These are phyloP conservation scores for Pezizomycotina sp. DNA, from an alignment of 2,329 filamentous ascomycete genomes.

Conservation along the genomic window DNA sequence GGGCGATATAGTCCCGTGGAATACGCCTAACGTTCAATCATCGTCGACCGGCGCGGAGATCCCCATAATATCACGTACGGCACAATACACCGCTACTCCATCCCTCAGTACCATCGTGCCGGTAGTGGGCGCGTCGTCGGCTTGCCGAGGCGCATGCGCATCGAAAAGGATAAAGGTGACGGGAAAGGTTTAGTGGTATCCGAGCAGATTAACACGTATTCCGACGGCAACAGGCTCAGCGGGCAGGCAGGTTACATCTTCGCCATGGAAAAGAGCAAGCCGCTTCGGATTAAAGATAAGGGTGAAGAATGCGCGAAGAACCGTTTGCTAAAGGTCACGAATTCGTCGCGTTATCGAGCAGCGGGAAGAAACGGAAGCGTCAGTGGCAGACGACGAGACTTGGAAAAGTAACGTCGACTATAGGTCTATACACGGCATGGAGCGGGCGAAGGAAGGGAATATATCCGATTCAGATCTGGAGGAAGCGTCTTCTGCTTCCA, in stretches of 20 bases:
- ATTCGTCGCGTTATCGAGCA: constrained; percentile 21
- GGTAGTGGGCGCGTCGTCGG: constrained; percentile 59
- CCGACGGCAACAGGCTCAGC: constrained; percentile 6
- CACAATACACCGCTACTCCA: constrained; percentile 50
- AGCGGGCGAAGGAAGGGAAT: constrained; percentile 10
- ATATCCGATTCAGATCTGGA: constrained; percentile 11
- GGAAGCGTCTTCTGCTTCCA: constrained; percentile 10
- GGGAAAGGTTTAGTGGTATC: constrained; percentile 27
- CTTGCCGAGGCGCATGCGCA: constrained; percentile 40
- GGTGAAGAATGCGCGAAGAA: constrained; percentile 15
- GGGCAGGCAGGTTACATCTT: constrained; percentile 17
- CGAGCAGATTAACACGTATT: constrained; percentile 3
- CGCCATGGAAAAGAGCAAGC: constrained; percentile 20
- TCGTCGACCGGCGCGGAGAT: constrained; percentile 60
- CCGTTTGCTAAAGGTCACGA: constrained; percentile 21
- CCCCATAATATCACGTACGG: constrained; percentile 58
- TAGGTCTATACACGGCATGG: constrained; percentile 13
- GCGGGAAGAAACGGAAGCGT: constrained; percentile 10
- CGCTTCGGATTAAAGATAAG: constrained; percentile 18
- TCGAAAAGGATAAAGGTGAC: constrained; percentile 41
- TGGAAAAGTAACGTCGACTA: constrained; percentile 6
- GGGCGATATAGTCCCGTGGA: constrained; percentile 18
- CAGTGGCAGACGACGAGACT: neutral
- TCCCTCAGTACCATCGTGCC: constrained; percentile 54
- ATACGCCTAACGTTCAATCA: constrained; percentile 19